Evolutionary conservation across 371 early-diverging fungal genomes (phyloP).

Genomic region (Dinochytrium kinnereticum): DNA sequence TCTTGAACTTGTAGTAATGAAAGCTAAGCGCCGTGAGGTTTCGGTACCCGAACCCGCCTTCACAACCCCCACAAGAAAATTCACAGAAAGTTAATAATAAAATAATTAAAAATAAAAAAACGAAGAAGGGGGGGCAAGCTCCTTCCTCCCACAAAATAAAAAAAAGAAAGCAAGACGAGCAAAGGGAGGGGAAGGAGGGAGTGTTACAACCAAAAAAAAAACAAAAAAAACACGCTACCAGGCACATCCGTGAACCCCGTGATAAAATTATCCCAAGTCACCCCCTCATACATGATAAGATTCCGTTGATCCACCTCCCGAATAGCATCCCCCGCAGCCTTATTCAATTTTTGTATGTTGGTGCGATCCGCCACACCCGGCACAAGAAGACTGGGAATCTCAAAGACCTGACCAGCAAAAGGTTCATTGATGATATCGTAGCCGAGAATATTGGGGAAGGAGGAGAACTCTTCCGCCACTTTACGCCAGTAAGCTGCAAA

Average conservation of each 20-base stretch:
- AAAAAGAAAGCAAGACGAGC: background rate
- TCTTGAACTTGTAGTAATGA: constrained; percentile 27
- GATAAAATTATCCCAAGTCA: constrained; percentile 52
- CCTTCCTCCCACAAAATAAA: background rate
- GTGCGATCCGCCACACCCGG: constrained; percentile 31
- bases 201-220: background rate
- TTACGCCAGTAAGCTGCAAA: constrained; percentile 60
- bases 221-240: constrained; percentile 19
- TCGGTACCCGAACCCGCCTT: constrained; percentile 10
- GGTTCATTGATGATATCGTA: constrained; percentile 67
- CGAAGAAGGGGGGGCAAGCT: no score
- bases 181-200: no score
- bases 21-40: constrained; percentile 12
- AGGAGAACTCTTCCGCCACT: constrained; percentile 51
- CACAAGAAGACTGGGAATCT: constrained; percentile 20
- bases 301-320: constrained; percentile 53
- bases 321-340: constrained; percentile 54
- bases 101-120: no score
- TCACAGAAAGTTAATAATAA: no score
- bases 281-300: constrained; percentile 56
- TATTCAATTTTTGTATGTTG: constrained; percentile 57
- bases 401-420: constrained; percentile 49
- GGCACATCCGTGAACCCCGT: constrained; percentile 59
- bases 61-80: no score
- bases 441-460: constrained; percentile 56